Conservation (phyloP, 805 yeast species). For the Candida chilensis region DNA sequence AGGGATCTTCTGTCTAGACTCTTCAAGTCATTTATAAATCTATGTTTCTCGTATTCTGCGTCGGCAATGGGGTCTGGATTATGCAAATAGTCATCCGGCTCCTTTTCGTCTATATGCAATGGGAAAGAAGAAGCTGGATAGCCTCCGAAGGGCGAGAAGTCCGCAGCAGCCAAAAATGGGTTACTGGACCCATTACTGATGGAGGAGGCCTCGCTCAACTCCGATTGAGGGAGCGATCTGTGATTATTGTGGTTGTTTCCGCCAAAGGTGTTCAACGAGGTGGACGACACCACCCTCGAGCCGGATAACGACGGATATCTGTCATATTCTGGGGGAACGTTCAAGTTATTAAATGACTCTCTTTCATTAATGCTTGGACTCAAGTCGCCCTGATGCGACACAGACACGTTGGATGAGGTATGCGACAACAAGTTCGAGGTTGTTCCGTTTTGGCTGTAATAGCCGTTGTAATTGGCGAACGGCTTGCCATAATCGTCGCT, state of each 20-base stretch:
- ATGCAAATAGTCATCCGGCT: conserved; percentile 89
- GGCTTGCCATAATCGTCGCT: conserved; percentile 21
- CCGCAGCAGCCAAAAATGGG: conserved; percentile 46
- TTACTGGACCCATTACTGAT: conserved; percentile 8
- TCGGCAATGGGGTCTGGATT: conserved; percentile 95
- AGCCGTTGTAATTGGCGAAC: conserved; percentile 30
- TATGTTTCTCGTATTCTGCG: conserved; percentile 70
- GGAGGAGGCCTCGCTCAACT: conserved; percentile 1
- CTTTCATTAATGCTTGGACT: too few species aligned
- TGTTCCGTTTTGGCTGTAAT: conserved; percentile 30
- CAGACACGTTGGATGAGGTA: neutral
- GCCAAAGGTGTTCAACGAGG: neutral
- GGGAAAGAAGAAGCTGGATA: conserved; percentile 94
- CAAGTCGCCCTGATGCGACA: conserved; percentile 4
- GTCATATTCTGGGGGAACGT: conserved; percentile 49
- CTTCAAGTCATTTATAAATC: conserved; percentile 57
- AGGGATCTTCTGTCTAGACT: conserved; percentile 54
- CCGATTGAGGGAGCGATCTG: too few species aligned
- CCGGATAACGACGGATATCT: conserved; percentile 57
- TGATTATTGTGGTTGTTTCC: neutral
- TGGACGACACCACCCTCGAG: conserved; percentile 39
- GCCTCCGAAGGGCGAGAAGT: conserved; percentile 91
- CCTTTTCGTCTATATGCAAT: conserved; percentile 83
- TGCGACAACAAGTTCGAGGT: conserved; percentile 21
- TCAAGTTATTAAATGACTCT: too few species aligned